Evolutionary conservation across 2,329 filamentous ascomycete species (phyloP), one percentile per base, ranked within the genome.

Genomic region (Nakataea oryzae): DNA sequence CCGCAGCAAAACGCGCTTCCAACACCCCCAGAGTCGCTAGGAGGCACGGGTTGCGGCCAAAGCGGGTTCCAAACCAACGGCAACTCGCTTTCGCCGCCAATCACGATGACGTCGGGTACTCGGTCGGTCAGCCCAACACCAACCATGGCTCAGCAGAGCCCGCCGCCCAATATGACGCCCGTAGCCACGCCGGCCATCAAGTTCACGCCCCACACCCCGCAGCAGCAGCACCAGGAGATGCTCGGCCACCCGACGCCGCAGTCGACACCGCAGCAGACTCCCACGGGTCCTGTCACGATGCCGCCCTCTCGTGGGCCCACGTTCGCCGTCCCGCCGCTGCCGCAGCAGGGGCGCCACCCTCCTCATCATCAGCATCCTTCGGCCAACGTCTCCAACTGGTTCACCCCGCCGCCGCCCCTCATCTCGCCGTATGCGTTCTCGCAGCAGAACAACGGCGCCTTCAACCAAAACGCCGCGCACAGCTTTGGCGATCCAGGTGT

Each of bases 361-460:
- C 63, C 65, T 5, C 70, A 71, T 8, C 69, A 70, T 17, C 71
- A 70, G 3, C 66, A 69, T 7, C 68, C 68, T 24, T 74, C 75
- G 79, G 54, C 78, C 77, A 74, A 73, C 8, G 70, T 76, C 3
- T 74, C 75, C 7, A 74, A 78, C 63, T 85, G 82, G 82, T 84
- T 82, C 71, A 78, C 75, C 13, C 79, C 79, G 0, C 79, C 79
- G 9, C 73, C 79, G 0, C 79, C 79, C 0, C 80, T 84, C 65
- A 79, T 84, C 59, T 79, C 81, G 2, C 81, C 81, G 0, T 83
- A 82, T 62, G 71, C 76, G 8, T 82, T 81, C 62, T 63, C 64
- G 54, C 62, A 21, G 54, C 71, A 59, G 74, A 76, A 76, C 66
- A 81, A 80, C 71, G 70, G 68, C 54, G 75, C 75, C 54, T 71